These are phyloP conservation scores for Stromatinia cepivora DNA, from an alignment of 2,329 filamentous ascomycete genomes.

Conservation along the genomic window DNA sequence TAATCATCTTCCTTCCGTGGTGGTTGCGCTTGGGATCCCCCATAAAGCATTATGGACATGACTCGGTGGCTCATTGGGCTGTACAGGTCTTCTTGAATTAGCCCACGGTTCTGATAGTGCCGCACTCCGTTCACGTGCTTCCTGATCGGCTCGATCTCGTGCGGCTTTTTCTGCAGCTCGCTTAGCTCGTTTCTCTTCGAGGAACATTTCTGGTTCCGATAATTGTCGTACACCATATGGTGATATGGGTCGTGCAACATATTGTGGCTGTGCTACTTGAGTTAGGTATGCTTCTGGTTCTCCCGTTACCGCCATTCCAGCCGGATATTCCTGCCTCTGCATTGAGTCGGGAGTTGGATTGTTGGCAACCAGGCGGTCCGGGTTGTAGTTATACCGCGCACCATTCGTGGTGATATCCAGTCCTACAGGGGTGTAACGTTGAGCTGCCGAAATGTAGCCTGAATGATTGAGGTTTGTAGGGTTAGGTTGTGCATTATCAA, in stretches of 20 bases:
- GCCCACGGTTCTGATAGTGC: slow-evolving; percentile 13
- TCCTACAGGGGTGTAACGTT: slow-evolving; percentile 37
- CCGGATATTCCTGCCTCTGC: slow-evolving; percentile 24
- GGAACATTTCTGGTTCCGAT: slow-evolving; percentile 29
- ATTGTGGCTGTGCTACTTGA: slow-evolving; percentile 26
- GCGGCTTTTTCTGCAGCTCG: slow-evolving; percentile 5
- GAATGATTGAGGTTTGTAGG: slow-evolving; percentile 29
- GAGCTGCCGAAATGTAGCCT: slow-evolving; percentile 36
- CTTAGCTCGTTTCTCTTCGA: slow-evolving; percentile 28
- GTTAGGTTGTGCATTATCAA: slow-evolving; percentile 39
- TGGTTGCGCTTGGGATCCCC: slow-evolving; percentile 13
- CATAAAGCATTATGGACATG: slow-evolving; percentile 19
- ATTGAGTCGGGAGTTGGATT: slow-evolving; percentile 28
- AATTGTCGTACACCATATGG: slow-evolving; percentile 15
- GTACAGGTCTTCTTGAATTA: slow-evolving; percentile 7
- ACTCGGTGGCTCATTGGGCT: neutral
- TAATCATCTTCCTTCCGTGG: neutral
- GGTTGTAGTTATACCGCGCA: slow-evolving; percentile 25
- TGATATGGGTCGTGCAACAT: slow-evolving; percentile 8
- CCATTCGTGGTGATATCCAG: slow-evolving; percentile 33
- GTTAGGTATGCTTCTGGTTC: slow-evolving; percentile 33
- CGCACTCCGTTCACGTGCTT: neutral
- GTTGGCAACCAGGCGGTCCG: slow-evolving; percentile 27
- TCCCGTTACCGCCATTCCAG: slow-evolving; percentile 33
- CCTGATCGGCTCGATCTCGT: neutral